Conservation (phyloP, 495 filamentous ascomycete species). For the Penicillium samsonianum region DNA sequence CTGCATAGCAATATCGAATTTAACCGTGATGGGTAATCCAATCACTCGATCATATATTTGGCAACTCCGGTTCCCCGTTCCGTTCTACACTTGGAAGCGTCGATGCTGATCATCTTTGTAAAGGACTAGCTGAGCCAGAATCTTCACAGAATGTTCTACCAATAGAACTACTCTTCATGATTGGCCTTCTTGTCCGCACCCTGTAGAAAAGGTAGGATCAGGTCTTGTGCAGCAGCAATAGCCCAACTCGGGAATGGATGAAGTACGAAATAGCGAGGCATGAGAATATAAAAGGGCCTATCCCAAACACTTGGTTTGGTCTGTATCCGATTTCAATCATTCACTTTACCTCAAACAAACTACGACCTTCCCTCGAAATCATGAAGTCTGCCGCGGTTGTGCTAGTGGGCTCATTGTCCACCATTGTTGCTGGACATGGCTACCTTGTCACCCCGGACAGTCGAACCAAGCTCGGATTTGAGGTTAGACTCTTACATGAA, state of each 20-base stretch:
- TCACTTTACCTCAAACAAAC: not conserved
- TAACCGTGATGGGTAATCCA: too few species aligned
- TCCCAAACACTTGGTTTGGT: not conserved
- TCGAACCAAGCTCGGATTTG: slow-evolving; percentile 47
- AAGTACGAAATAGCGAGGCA: not conserved
- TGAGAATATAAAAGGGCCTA: not conserved
- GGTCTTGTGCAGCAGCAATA: not conserved
- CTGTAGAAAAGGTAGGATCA: not conserved
- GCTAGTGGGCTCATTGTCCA: not conserved
- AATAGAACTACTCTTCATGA: not conserved
- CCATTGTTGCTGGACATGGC: slow-evolving; percentile 36
- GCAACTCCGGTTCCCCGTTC: not conserved
- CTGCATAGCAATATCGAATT: too few species aligned
- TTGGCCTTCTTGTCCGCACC: slow-evolving; percentile 3
- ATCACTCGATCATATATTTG: too few species aligned
- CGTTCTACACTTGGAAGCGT: not conserved
- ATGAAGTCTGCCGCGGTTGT: not conserved
- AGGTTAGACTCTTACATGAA: slow-evolving; percentile 33
- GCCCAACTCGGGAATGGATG: too few species aligned
- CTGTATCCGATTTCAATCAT: not conserved
- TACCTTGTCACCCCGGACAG: slow-evolving; percentile 50
- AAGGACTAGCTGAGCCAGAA: not conserved
- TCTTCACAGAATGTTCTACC: not conserved
- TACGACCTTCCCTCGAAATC: not conserved
- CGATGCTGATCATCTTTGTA: not conserved